Evolutionary conservation across 768 basidiomycete genomes (phyloP).

Genomic region (Termitomyces sp.): DNA sequence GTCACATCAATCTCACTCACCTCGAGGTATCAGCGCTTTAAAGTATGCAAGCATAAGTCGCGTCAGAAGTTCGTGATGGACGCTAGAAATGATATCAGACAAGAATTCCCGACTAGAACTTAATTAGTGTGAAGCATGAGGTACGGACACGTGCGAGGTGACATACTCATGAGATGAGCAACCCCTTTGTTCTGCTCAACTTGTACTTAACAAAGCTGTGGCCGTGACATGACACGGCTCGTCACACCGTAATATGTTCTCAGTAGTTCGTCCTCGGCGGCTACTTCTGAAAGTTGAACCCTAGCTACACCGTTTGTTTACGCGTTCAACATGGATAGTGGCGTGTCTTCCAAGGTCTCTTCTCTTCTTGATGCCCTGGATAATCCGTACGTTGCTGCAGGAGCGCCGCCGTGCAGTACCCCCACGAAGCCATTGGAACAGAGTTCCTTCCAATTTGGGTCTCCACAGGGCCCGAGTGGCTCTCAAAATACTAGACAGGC

Average conservation of each 20-base stretch:
- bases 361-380: constrained; percentile 27
- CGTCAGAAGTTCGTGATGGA: too few relatives aligned
- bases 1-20: too few relatives aligned
- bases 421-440: constrained; percentile 1
- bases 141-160: too few relatives aligned
- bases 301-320: not conserved
- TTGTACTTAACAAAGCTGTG: not conserved
- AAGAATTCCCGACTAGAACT: too few relatives aligned
- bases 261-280: too few relatives aligned
- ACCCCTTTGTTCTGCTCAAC: too few relatives aligned
- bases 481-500: not conserved
- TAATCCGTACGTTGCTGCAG: constrained; percentile 14
- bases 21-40: too few relatives aligned
- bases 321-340: constrained; percentile 14
- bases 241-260: not conserved
- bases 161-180: too few relatives aligned
- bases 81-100: too few relatives aligned
- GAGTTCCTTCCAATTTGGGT: not conserved
- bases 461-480: not conserved
- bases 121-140: too few relatives aligned
- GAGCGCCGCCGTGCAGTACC: constrained; percentile 8
- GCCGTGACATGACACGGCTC: not conserved
- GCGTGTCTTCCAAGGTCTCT: constrained; percentile 16
- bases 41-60: too few relatives aligned
- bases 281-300: not conserved